Conservation (phyloP, 2,329 filamentous ascomycete genomes). For the Sclerotinia minor region DNA sequence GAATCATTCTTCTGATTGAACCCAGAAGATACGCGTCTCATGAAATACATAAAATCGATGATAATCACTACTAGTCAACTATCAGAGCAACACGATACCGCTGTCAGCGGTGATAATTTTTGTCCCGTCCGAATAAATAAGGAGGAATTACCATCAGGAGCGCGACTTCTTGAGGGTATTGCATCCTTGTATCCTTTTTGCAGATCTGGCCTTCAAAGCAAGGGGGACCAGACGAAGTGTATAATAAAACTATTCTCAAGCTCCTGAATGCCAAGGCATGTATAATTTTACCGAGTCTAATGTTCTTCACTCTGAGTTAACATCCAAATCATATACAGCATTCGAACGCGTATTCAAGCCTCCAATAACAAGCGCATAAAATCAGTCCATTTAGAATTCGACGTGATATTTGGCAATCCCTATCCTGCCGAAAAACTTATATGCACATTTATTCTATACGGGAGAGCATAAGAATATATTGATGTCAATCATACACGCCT, state of each 20-base stretch:
- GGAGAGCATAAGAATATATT: neutral
- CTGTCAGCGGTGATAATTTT: too few species aligned
- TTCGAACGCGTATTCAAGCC: too few species aligned
- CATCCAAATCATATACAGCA: too few species aligned
- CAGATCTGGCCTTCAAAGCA: too few species aligned
- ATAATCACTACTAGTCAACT: neutral
- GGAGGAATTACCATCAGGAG: neutral
- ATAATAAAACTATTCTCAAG: neutral
- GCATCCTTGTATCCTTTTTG: too few species aligned
- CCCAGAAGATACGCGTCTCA: too few species aligned
- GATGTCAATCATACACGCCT: neutral
- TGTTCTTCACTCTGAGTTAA: too few species aligned
- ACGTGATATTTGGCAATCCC: neutral
- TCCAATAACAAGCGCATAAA: neutral
- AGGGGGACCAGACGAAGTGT: constrained; percentile 27
- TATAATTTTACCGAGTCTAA: neutral
- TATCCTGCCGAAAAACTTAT: neutral
- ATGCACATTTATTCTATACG: neutral
- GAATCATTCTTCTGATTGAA: neutral
- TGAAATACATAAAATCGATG: neutral
- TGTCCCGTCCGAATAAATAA: too few species aligned
- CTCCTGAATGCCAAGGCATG: neutral
- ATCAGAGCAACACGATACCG: too few species aligned
- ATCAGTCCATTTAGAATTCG: too few species aligned
- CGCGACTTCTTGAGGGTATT: too few species aligned